A percentile compares a stretch with the other conserved stretches of the same genome.
Evolutionary conservation across 805 yeast species (phyloP).

Genomic region (Starmerella floris): DNA sequence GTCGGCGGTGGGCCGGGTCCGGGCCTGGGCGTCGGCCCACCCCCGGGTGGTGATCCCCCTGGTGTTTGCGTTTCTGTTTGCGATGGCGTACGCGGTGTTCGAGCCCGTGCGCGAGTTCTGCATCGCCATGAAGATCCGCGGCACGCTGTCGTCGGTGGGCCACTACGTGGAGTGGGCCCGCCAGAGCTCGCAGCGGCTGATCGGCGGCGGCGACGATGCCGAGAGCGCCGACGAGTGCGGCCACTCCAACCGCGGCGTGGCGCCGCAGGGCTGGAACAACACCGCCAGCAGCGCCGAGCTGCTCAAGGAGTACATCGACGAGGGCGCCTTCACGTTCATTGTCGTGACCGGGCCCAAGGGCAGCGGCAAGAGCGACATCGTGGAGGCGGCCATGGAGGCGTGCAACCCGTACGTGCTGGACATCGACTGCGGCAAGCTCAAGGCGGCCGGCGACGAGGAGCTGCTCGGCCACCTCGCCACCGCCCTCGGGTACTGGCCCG

Average conservation of each 20-base stretch:
- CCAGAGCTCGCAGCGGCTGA: neutral
- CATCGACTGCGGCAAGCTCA: constrained; percentile 66
- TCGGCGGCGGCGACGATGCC: neutral
- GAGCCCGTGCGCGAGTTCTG: constrained; percentile 84
- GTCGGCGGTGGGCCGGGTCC: constrained; percentile 26
- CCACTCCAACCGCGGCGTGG: neutral
- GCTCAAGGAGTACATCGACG: constrained; percentile 71
- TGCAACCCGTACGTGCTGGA: constrained; percentile 37
- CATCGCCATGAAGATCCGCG: constrained; percentile 51
- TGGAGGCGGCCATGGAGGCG: constrained; percentile 57
- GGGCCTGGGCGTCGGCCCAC: constrained; percentile 54
- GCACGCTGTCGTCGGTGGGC: constrained; percentile 7
- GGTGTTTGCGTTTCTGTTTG: constrained; percentile 63
- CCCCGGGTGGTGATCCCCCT: constrained; percentile 74
- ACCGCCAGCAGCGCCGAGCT: constrained; percentile 36
- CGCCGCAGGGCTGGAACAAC: constrained; percentile 3
- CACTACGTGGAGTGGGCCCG: constrained; percentile 8
- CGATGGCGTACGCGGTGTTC: constrained; percentile 69
- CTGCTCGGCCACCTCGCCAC: constrained; percentile 55
- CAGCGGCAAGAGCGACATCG: constrained; percentile 56
- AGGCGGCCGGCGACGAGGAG: constrained; percentile 52
- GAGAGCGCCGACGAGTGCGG: neutral
- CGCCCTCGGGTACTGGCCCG: constrained; percentile 83
- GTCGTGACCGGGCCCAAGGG: constrained; percentile 89
- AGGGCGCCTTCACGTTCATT: constrained; percentile 81